Conservation (phyloP, 1,284 basidiomycete species). For the Prillingera fragicola region DNA sequence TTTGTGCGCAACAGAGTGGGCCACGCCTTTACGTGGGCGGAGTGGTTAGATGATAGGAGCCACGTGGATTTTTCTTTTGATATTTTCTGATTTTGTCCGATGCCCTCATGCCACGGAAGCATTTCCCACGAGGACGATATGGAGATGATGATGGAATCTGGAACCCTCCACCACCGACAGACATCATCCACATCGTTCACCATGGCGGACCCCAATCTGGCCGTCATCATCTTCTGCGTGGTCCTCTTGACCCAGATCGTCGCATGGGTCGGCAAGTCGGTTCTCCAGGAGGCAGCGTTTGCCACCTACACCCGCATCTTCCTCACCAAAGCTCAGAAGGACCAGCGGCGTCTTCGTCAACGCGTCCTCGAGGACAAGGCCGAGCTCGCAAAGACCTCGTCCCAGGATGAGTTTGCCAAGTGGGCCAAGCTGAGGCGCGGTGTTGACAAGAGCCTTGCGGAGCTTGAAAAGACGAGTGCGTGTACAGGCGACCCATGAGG, state of each 20-base stretch:
- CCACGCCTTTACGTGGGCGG: no score
- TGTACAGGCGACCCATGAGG: conserved; percentile 24
- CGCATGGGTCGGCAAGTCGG: conserved; percentile 78
- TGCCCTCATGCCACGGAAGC: no score
- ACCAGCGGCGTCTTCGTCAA: conserved; percentile 65
- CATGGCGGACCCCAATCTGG: conserved; percentile 51
- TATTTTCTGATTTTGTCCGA: no score
- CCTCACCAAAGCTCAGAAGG: conserved; percentile 54
- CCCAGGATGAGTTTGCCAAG: conserved; percentile 96
- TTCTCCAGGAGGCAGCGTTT: conserved; percentile 70
- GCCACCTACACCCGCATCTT: conserved; percentile 62
- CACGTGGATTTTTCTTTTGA: no score
- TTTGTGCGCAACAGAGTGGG: no score
- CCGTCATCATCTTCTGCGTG: conserved; percentile 70
- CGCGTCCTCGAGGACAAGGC: conserved; percentile 74
- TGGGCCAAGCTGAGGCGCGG: conserved; percentile 91
- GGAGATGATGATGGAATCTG: no score
- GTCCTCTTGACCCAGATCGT: conserved; percentile 75
- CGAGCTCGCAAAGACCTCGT: conserved; percentile 80
- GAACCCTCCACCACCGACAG: no score
- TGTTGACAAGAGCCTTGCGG: conserved; percentile 86
- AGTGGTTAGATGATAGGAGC: no score
- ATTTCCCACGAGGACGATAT: no score
- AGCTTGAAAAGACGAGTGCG: conserved; percentile 89
- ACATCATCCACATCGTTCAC: conserved; percentile 2